Percentiles rank a stretch among this genome's conserved stretches.
phyloP scores from a whole-genome alignment of 768 basidiomycete species.

The Amanita rubescens region DNA sequence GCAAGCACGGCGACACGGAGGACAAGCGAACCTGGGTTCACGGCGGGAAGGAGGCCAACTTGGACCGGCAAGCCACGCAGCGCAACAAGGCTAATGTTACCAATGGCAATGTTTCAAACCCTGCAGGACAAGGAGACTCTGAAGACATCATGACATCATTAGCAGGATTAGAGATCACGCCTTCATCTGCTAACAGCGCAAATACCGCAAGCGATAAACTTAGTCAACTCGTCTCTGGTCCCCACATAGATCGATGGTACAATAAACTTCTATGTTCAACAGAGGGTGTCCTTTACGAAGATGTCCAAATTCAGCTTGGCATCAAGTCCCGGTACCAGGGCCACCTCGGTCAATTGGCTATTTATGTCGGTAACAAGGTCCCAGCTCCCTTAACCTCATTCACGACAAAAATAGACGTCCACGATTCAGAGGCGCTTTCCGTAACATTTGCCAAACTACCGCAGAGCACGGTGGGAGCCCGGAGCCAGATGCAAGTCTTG shows the following conservation, averaged over 20 bases:
- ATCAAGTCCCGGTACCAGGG: slow-evolving; percentile 96
- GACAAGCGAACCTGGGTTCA: slow-evolving; percentile 95
- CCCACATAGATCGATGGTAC: slow-evolving; percentile 86
- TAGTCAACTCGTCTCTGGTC: slow-evolving; percentile 26
- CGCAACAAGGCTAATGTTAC: slow-evolving; percentile 37
- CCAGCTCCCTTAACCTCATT: slow-evolving; percentile 85
- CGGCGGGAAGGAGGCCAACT: slow-evolving; percentile 88
- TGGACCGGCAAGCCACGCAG: slow-evolving; percentile 62
- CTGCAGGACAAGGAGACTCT: slow-evolving; percentile 20
- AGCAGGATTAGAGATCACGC: slow-evolving; percentile 67
- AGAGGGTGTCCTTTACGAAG: slow-evolving; percentile 94
- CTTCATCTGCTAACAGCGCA: slow-evolving; percentile 11
- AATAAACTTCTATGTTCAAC: slow-evolving; percentile 69
- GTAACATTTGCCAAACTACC: slow-evolving; percentile 90
- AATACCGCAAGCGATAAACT: slow-evolving; percentile 10
- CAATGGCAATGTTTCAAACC: slow-evolving; percentile 22
- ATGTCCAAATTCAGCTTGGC: slow-evolving; percentile 91
- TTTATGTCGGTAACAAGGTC: slow-evolving; percentile 96
- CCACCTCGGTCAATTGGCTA: slow-evolving; percentile 85
- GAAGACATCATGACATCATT: slow-evolving; percentile 67
- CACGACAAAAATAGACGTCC: slow-evolving; percentile 71
- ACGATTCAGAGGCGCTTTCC: slow-evolving; percentile 68
- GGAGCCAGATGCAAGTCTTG: slow-evolving; percentile 88
- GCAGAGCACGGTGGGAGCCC: slow-evolving; percentile 68
- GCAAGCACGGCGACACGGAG: slow-evolving; percentile 86